Percentiles rank a stretch among this genome's conserved stretches.
Evolutionary conservation across 768 basidiomycete species (phyloP).

Genomic region (Tylopilus subfusipes): DNA sequence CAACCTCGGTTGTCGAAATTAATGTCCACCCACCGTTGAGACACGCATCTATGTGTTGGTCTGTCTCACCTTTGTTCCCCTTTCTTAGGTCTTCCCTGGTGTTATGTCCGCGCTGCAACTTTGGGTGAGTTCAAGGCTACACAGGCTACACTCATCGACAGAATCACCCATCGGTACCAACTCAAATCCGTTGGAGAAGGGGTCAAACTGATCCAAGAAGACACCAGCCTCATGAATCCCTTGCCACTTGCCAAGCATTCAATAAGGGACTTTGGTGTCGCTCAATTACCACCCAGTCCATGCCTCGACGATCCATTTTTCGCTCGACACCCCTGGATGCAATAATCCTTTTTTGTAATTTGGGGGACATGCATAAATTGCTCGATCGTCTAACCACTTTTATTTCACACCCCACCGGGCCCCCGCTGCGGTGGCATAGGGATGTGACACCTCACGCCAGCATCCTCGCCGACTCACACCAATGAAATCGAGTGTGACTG

Average conservation of each 20-base stretch:
- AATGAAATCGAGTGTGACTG: neutral
- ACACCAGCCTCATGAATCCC: neutral
- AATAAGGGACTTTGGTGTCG: neutral
- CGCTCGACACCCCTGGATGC: neutral
- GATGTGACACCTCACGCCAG: neutral
- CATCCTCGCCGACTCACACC: neutral
- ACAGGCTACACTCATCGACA: neutral
- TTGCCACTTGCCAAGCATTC: neutral
- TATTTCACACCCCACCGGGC: neutral
- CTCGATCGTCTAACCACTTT: neutral
- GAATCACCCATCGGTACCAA: neutral
- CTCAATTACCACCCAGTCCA: neutral
- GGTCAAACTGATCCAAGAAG: neutral
- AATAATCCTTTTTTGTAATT: neutral
- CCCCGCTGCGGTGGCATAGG: neutral
- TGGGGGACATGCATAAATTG: neutral
- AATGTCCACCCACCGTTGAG: no score
- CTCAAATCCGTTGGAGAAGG: neutral
- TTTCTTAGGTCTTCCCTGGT: neutral
- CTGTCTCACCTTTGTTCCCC: no score
- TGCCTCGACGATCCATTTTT: neutral
- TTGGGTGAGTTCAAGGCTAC: neutral
- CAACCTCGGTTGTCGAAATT: neutral
- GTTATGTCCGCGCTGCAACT: neutral
- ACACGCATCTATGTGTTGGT: no score